Conservation (phyloP, 768 basidiomycete genomes). For the Boletus pseudopeckii region DNA sequence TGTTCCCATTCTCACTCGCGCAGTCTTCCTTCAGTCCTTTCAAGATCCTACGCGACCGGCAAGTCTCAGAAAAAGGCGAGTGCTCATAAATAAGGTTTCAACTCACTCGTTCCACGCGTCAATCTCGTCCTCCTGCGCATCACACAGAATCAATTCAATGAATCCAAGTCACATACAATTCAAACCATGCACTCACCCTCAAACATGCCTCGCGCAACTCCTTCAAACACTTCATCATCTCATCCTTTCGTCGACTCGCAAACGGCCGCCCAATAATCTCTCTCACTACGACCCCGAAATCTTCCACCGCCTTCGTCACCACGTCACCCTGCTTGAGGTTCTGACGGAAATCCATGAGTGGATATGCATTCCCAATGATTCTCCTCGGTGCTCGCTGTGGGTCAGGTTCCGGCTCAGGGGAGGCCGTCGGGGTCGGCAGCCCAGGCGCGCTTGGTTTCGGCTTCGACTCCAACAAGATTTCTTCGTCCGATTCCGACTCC, state of each 20-base stretch:
- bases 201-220: slow-evolving; percentile 64
- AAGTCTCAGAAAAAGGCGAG: background rate
- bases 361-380: slow-evolving; percentile 71
- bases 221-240: slow-evolving; percentile 73
- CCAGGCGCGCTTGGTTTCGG: slow-evolving; percentile 12
- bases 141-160: background rate
- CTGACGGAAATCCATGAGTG: slow-evolving; percentile 71
- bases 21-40: slow-evolving; percentile 56
- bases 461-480: slow-evolving; percentile 19
- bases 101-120: slow-evolving; percentile 76
- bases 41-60: slow-evolving; percentile 49
- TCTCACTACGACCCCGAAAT: slow-evolving; percentile 65
- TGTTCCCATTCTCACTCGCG: slow-evolving; percentile 52
- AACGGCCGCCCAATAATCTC: slow-evolving; percentile 74
- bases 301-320: slow-evolving; percentile 82
- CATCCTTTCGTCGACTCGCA: slow-evolving; percentile 57
- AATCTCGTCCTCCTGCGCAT: slow-evolving; percentile 70
- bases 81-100: background rate
- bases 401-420: slow-evolving; percentile 43
- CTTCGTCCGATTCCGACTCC: slow-evolving; percentile 46
- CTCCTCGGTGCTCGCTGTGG: slow-evolving; percentile 61
- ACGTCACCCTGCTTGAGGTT: slow-evolving; percentile 73
- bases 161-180: background rate
- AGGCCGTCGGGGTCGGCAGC: slow-evolving; percentile 55
- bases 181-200: slow-evolving; percentile 40